phyloP scores from a whole-genome alignment of 2,329 filamentous ascomycete species.

The Mycosphaerella sp. region DNA sequence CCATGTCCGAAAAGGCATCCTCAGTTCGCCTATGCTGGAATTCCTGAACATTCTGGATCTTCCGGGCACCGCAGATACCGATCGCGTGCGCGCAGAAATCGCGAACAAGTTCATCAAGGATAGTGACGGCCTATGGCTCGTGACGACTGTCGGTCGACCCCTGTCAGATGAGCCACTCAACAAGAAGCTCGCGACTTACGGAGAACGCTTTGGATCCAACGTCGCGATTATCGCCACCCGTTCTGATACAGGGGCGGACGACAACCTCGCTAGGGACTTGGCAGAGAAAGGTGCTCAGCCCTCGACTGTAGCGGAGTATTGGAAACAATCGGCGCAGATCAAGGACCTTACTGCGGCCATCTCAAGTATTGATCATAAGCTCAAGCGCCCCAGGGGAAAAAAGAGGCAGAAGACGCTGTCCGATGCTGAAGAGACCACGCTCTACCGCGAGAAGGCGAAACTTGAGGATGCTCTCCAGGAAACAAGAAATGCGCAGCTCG shows the following conservation, averaged over 20 bases:
- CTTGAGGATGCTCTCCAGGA: neutral
- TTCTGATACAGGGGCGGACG: slow-evolving; percentile 19
- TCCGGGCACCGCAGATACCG: slow-evolving; percentile 26
- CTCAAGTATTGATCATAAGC: neutral
- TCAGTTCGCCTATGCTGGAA: slow-evolving; percentile 16
- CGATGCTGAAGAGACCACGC: neutral
- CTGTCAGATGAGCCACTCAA: slow-evolving; percentile 17
- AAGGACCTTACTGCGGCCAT: slow-evolving; percentile 4
- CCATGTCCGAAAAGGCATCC: slow-evolving; percentile 21
- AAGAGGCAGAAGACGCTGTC: slow-evolving; percentile 10
- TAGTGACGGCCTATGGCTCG: slow-evolving; percentile 24
- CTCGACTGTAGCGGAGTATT: slow-evolving; percentile 6
- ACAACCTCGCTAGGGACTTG: slow-evolving; percentile 7
- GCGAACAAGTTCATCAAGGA: slow-evolving; percentile 17
- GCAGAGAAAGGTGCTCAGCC: slow-evolving; percentile 1
- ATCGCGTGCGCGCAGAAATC: slow-evolving; percentile 17
- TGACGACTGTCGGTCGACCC: slow-evolving; percentile 17
- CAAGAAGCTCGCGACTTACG: slow-evolving; percentile 18
- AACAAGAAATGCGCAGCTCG: slow-evolving; percentile 29
- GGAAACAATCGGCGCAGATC: slow-evolving; percentile 4
- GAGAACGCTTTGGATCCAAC: slow-evolving; percentile 16
- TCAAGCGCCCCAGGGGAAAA: slow-evolving; percentile 1
- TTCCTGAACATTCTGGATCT: slow-evolving; percentile 24
- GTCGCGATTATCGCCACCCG: slow-evolving; percentile 23
- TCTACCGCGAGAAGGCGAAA: neutral